Percentiles rank a stretch among this genome's conserved stretches.
These are phyloP conservation scores for Geranomyces michiganensis DNA, from an alignment of 192 early-diverging fungal species.

Conservation along the genomic window DNA sequence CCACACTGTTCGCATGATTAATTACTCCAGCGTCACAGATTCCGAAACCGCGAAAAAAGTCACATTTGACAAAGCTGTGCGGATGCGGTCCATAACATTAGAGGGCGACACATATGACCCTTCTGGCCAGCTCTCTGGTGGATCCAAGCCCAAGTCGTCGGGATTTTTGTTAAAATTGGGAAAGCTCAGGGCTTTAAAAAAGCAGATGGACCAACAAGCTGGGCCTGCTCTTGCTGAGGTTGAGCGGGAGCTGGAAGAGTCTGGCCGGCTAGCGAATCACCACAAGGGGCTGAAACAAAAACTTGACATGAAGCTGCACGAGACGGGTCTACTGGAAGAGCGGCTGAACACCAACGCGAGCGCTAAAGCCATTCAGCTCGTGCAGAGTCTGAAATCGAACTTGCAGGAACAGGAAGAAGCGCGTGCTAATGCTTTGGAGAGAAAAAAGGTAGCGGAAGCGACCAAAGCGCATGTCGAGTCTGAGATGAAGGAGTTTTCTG, in stretches of 20 bases:
- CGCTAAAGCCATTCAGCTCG: conserved; percentile 61
- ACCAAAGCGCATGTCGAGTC: conserved; percentile 62
- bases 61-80: conserved; percentile 85
- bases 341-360: conserved; percentile 76
- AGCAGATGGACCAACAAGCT: conserved; percentile 39
- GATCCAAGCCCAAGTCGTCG: conserved; percentile 72
- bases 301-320: conserved; percentile 71
- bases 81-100: conserved; percentile 87
- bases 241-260: conserved; percentile 53
- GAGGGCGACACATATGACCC: conserved; percentile 99
- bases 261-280: conserved; percentile 55
- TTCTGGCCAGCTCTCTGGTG: conserved; percentile 89
- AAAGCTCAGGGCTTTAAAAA: conserved; percentile 64
- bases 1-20: too few species aligned
- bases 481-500: conserved; percentile 90
- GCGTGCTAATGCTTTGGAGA: conserved; percentile 46
- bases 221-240: conserved; percentile 54
- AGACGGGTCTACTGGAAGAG: conserved; percentile 73
- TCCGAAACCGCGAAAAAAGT: conserved; percentile 80
- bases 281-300: conserved; percentile 65
- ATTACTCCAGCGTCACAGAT: conserved; percentile 46
- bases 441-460: conserved; percentile 48
- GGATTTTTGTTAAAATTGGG: conserved; percentile 80
- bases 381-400: conserved; percentile 58
- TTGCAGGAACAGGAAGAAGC: conserved; percentile 55